Evolutionary conservation across 2,329 filamentous ascomycete genomes (phyloP), one percentile per base, ranked within the genome.

Genomic region (Bipolaris gigantea): DNA sequence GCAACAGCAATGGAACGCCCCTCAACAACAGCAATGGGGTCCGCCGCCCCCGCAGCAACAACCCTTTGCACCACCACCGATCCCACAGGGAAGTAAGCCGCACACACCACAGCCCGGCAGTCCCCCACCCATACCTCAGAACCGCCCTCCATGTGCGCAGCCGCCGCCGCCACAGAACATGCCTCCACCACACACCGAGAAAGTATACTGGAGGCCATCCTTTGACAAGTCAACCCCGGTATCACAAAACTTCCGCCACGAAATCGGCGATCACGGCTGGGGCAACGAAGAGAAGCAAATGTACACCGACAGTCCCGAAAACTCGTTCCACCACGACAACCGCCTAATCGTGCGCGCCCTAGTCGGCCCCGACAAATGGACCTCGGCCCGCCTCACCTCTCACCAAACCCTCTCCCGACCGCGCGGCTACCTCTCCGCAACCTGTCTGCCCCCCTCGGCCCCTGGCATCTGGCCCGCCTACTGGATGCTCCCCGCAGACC

Each of bases 401-500:
- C 75, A 79, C 32, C 77, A 80, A 57, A 82, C 80, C 5, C 75
- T 86, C 0, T 75, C 69, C 2, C 76, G 80, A 2, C 75, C 81
- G 38, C 74, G 79, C 30, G 83, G 83, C 25, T 83, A 79, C 44
- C 66, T 86, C 38, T 78, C 78, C 2, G 83, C 80, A 2, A 76
- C 78, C 1, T 76, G 85, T 10, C 73, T 75, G 0, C 76, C 81
- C 0, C 83, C 83, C 0, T 81, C 79, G 48, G 83, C 83, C 0
- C 65, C 74, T 2, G 83, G 83, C 4, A 80, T 86, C 42, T 86
- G 83, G 83, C 83, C 83, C 0, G 83, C 83, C 0, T 85, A 85
- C 63, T 86, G 83, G 83, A 77, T 85, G 48, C 73, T 86, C 5
- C 83, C 83, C 0, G 69, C 76, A 30, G 81, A 85, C 59, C 83